These are phyloP conservation scores for Fusarium abutilonis DNA, from an alignment of 2,329 filamentous ascomycete species.

Conservation along the genomic window DNA sequence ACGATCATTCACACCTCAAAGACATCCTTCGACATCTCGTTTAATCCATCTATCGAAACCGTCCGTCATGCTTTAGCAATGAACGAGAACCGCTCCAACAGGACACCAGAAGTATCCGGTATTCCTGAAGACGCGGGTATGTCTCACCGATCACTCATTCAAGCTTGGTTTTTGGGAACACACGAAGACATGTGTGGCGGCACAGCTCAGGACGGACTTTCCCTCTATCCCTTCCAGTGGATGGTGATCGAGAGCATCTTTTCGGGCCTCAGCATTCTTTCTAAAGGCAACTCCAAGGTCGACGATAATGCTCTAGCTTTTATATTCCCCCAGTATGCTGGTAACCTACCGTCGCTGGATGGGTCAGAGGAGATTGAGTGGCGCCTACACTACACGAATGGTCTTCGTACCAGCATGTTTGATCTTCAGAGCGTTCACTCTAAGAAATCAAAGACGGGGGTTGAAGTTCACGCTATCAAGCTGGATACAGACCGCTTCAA, in stretches of 20 bases:
- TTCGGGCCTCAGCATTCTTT: conserved; percentile 20
- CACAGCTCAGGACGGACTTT: conserved; percentile 34
- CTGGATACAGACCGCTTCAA: conserved; percentile 34
- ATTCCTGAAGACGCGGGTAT: conserved; percentile 20
- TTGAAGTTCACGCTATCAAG: conserved; percentile 31
- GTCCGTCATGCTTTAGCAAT: conserved; percentile 40
- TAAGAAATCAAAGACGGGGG: conserved; percentile 4
- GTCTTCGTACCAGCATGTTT: conserved; percentile 40
- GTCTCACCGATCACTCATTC: conserved; percentile 27
- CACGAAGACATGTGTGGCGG: conserved; percentile 40
- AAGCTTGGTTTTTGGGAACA: conserved; percentile 43
- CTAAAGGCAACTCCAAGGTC: conserved; percentile 2
- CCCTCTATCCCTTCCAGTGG: conserved; percentile 41
- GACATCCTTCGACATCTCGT: conserved; percentile 32
- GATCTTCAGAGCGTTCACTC: conserved; percentile 38
- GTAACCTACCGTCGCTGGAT: conserved; percentile 33
- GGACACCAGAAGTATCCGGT: conserved; percentile 7
- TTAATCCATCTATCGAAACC: conserved; percentile 28
- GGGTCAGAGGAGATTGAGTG: conserved; percentile 43
- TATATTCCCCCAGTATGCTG: conserved; percentile 41
- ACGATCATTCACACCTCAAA: conserved; percentile 19
- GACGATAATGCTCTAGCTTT: conserved; percentile 27
- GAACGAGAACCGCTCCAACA: conserved; percentile 34
- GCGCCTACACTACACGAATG: conserved; percentile 36
- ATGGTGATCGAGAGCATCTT: conserved; percentile 39